A percentile compares a stretch with the other conserved stretches of the same genome.
phyloP scores from a whole-genome alignment of 805 yeast species.

The Nakazawaea peltata region DNA sequence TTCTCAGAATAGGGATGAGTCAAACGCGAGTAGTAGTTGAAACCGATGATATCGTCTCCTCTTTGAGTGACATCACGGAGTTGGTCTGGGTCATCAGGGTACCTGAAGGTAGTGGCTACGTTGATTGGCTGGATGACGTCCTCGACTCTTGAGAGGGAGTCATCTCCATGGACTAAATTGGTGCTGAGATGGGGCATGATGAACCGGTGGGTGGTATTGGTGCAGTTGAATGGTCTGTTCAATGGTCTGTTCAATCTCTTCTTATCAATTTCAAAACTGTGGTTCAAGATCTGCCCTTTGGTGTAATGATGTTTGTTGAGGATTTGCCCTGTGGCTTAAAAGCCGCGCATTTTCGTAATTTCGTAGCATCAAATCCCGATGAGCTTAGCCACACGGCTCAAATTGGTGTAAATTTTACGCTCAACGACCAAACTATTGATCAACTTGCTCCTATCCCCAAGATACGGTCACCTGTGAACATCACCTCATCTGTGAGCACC shows the following conservation, averaged over 20 bases:
- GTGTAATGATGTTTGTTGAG: too few species aligned
- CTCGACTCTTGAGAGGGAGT: constrained; percentile 36
- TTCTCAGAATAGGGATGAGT: constrained; percentile 67
- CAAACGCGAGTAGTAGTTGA: constrained; percentile 57
- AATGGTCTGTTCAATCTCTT: too few species aligned
- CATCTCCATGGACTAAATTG: constrained; percentile 61
- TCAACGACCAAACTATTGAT: too few species aligned
- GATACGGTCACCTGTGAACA: not conserved
- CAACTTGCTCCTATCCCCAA: too few species aligned
- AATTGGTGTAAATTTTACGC: too few species aligned
- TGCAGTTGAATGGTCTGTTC: too few species aligned
- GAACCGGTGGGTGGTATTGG: not conserved
- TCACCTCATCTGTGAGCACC: not conserved
- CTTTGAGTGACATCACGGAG: constrained; percentile 36
- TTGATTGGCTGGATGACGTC: constrained; percentile 80
- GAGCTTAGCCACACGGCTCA: too few species aligned
- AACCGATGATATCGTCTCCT: constrained; percentile 7
- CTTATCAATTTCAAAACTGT: too few species aligned
- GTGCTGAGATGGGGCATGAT: constrained; percentile 30
- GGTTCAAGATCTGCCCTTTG: too few species aligned
- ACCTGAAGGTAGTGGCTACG: constrained; percentile 71
- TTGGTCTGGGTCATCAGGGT: constrained; percentile 49
- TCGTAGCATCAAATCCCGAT: too few species aligned
- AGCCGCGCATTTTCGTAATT: too few species aligned
- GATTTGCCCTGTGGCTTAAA: too few species aligned